Conservation (phyloP, 106 monocot genomes). For the Platanthera zijinensis region DNA sequence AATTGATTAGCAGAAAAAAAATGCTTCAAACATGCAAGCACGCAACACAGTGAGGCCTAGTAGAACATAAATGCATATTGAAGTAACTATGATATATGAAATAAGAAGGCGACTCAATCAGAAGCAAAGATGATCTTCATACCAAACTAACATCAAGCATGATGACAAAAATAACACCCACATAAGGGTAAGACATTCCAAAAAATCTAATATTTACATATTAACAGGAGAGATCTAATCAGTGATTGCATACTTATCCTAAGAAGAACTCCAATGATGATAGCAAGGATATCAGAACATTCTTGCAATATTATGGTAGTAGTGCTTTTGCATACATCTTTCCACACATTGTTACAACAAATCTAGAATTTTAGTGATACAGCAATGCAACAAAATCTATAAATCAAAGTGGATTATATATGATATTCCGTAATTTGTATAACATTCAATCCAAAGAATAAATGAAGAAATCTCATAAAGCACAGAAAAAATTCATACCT, state of each 20-base stretch:
- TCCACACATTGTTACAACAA: background rate
- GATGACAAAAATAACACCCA: too few relatives aligned
- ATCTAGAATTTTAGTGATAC: background rate
- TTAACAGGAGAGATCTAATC: too few relatives aligned
- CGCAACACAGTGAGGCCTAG: too few relatives aligned
- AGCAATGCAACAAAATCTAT: background rate
- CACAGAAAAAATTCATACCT: slow-evolving; percentile 36
- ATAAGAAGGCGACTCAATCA: too few relatives aligned
- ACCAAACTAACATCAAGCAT: too few relatives aligned
- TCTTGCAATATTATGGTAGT: background rate
- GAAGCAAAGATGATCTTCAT: too few relatives aligned
- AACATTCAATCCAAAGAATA: background rate
- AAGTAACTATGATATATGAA: too few relatives aligned
- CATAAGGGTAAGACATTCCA: too few relatives aligned
- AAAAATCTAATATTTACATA: too few relatives aligned
- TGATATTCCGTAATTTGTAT: background rate
- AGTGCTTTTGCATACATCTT: background rate
- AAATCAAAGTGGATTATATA: background rate
- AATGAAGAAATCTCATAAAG: background rate
- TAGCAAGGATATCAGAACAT: background rate
- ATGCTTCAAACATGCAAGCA: too few relatives aligned
- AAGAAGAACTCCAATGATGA: background rate
- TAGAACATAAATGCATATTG: too few relatives aligned
- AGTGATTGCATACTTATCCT: background rate
- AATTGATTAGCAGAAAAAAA: too few relatives aligned